Conservation (phyloP, 495 filamentous ascomycete genomes). For the Choiromyces venosus region DNA sequence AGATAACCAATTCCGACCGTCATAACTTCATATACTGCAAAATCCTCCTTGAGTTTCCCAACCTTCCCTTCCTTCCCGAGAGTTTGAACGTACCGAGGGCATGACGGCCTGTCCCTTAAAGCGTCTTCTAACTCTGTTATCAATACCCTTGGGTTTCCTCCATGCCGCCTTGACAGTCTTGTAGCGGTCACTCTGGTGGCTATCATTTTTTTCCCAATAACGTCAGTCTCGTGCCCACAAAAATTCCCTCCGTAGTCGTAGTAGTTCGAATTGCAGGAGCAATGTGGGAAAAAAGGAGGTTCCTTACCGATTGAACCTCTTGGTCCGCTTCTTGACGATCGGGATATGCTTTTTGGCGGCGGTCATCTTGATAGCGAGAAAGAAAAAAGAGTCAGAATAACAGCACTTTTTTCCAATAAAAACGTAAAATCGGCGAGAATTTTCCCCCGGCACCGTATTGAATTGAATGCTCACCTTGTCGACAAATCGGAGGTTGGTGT, state of each 20-base stretch:
- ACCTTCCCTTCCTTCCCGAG: not conserved
- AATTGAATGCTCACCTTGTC: conserved; percentile 22
- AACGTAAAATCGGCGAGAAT: not conserved
- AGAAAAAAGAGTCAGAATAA: conserved; percentile 5
- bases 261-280: not conserved
- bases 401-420: not conserved
- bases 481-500: conserved; percentile 4
- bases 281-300: not conserved
- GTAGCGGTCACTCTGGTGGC: conserved; percentile 95
- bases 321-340: conserved; percentile 89
- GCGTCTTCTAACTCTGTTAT: conserved; percentile 66
- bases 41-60: not conserved
- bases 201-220: conserved; percentile 44
- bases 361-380: conserved; percentile 65
- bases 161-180: conserved; percentile 78
- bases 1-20: conserved; percentile 8
- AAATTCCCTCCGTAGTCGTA: conserved; percentile 7
- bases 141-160: conserved; percentile 99
- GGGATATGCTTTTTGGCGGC: conserved; percentile 97
- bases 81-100: conserved; percentile 74
- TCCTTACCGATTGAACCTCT: conserved; percentile 41
- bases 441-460: not conserved
- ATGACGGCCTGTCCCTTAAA: conserved; percentile 94
- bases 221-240: conserved; percentile 42
- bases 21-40: not conserved